Evolutionary conservation across 805 yeast species (phyloP).

Genomic region (Brettanomyces anomalus): DNA sequence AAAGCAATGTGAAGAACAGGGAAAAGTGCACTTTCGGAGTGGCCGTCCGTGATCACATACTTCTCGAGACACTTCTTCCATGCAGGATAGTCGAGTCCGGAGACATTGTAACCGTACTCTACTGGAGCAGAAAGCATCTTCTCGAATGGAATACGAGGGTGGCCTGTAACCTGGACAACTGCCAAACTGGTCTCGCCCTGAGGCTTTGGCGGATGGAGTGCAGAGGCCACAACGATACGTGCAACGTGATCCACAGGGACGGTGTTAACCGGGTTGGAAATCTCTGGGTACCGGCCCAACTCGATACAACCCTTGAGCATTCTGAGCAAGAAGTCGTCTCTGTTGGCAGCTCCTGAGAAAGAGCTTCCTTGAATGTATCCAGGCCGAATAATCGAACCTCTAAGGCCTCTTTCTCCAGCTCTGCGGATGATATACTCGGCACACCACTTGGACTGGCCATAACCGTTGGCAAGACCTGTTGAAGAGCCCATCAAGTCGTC

Average conservation of each 20-base stretch:
- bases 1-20: conserved; percentile 92
- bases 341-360: conserved; percentile 78
- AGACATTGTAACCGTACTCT: conserved; percentile 64
- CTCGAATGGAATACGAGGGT: conserved; percentile 80
- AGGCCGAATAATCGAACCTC: conserved; percentile 88
- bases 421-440: conserved; percentile 82
- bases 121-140: conserved; percentile 61
- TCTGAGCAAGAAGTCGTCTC: conserved; percentile 92
- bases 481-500: conserved; percentile 82
- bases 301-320: conserved; percentile 93
- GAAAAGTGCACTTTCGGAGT: conserved; percentile 72
- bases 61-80: conserved; percentile 77
- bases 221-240: conserved; percentile 73
- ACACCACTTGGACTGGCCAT: conserved; percentile 98
- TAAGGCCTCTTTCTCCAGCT: conserved; percentile 82
- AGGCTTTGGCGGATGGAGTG: conserved; percentile 61
- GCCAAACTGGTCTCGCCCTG: conserved; percentile 33
- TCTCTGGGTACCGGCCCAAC: conserved; percentile 77
- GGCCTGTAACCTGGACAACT: conserved; percentile 96
- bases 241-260: conserved; percentile 99
- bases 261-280: conserved; percentile 83
- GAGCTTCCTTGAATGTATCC: conserved; percentile 92
- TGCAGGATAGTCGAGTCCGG: conserved; percentile 53
- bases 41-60: conserved; percentile 63
- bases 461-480: conserved; percentile 78